Evolutionary conservation across 352 stramenopile species (phyloP).

Genomic region (Globisporangium alternatum): DNA sequence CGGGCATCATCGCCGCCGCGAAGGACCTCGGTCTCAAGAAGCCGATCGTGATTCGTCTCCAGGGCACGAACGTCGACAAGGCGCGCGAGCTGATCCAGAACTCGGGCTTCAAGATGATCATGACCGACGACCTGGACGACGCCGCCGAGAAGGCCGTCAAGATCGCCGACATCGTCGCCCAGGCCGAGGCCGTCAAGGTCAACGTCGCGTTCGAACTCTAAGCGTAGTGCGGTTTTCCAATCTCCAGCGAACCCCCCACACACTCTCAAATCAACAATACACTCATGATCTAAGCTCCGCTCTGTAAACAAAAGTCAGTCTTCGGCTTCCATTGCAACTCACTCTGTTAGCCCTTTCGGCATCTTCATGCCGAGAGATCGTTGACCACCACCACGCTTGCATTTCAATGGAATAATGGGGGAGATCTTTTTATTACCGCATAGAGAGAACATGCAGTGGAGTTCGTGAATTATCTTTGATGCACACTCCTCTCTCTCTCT

Average conservation of each 20-base stretch:
- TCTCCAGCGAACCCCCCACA: constrained; percentile 17
- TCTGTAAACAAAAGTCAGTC: not conserved
- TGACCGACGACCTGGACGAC: constrained; percentile 94
- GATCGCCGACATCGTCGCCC: constrained; percentile 78
- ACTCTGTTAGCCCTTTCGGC: too few species aligned
- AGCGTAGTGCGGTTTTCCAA: constrained; percentile 17
- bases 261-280: constrained; percentile 8
- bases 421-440: not conserved
- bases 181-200: constrained; percentile 72
- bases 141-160: constrained; percentile 95
- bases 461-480: not conserved
- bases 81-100: constrained; percentile 92
- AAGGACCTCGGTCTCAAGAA: constrained; percentile 97
- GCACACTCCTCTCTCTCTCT: not conserved
- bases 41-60: constrained; percentile 97
- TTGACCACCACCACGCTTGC: too few species aligned
- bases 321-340: too few species aligned
- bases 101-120: constrained; percentile 94
- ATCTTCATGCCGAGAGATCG: too few species aligned
- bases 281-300: constrained; percentile 14
- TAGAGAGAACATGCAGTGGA: not conserved
- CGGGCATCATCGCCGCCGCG: constrained; percentile 95
- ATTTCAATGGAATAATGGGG: not conserved
- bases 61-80: constrained; percentile 97
- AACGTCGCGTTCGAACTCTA: constrained; percentile 69